phyloP scores from a whole-genome alignment of 2,329 filamentous ascomycete species.

The Phyllosticta capitalensis region DNA sequence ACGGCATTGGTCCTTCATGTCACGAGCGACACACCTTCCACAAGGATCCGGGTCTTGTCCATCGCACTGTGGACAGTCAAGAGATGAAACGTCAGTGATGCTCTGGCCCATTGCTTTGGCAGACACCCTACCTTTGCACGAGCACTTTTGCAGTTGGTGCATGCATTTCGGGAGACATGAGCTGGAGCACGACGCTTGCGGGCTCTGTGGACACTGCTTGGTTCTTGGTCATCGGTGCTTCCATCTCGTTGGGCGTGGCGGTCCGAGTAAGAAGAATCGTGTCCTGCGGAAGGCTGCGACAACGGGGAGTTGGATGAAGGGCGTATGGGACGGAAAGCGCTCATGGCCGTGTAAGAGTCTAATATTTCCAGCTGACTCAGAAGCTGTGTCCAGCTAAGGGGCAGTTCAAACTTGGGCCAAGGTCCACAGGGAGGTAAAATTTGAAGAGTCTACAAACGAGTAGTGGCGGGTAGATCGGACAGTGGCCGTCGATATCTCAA shows the following conservation, averaged over 20 bases:
- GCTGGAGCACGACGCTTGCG: slow-evolving; percentile 14
- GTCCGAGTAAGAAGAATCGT: neutral
- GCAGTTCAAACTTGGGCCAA: neutral
- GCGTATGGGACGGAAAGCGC: slow-evolving; percentile 14
- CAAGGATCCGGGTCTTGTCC: slow-evolving; percentile 17
- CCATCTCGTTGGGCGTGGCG: slow-evolving; percentile 7
- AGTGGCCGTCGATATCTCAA: neutral
- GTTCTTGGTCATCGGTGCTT: neutral
- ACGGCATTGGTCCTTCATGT: slow-evolving; percentile 16
- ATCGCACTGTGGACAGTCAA: slow-evolving; percentile 18
- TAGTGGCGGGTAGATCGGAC: neutral
- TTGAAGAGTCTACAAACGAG: neutral
- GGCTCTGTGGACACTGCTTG: slow-evolving; percentile 1
- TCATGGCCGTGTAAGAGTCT: slow-evolving; percentile 5
- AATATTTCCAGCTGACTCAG: neutral
- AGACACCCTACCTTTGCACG: slow-evolving; percentile 18
- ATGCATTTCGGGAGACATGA: slow-evolving; percentile 21
- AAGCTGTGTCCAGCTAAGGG: neutral
- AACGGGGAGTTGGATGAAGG: slow-evolving; percentile 11
- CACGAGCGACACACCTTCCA: slow-evolving; percentile 17
- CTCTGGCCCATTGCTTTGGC: neutral
- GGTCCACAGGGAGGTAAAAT: neutral
- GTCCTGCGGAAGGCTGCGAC: slow-evolving; percentile 1
- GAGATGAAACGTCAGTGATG: neutral
- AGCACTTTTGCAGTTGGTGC: slow-evolving; percentile 21